These are phyloP conservation scores for Neopestalotiopsis rosae DNA, from an alignment of 2,329 filamentous ascomycete genomes.

Conservation along the genomic window DNA sequence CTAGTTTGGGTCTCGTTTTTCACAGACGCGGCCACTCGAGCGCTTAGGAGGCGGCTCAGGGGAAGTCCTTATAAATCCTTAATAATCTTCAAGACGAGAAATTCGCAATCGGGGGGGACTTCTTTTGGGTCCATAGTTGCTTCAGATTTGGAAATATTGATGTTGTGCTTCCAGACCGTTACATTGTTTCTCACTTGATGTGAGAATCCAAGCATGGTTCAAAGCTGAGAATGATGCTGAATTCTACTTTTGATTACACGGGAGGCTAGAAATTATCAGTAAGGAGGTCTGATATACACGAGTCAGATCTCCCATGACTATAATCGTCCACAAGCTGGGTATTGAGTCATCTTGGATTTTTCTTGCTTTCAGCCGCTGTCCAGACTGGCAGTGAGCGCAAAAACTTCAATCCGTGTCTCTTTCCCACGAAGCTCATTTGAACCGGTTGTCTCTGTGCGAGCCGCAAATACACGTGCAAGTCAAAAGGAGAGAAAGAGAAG, in stretches of 20 bases:
- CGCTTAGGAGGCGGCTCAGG: background rate
- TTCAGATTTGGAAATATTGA: background rate
- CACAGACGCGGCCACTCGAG: too few species aligned
- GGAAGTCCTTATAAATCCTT: background rate
- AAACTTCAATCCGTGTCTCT: constrained; percentile 1
- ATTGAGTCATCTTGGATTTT: background rate
- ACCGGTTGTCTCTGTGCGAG: background rate
- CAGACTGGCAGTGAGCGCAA: background rate
- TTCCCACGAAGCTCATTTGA: background rate
- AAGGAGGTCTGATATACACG: background rate
- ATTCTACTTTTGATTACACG: background rate
- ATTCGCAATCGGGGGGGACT: background rate
- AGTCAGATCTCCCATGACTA: too few species aligned
- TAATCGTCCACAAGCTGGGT: too few species aligned
- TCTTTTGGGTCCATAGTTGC: background rate
- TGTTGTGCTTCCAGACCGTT: background rate
- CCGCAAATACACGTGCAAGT: constrained; percentile 5
- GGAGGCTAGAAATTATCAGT: background rate
- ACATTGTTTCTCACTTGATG: background rate
- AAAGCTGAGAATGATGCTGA: background rate
- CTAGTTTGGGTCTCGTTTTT: too few species aligned
- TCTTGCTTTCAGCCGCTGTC: background rate
- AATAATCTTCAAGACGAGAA: background rate
- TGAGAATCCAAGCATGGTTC: background rate
- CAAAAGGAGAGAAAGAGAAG: background rate